Conservation (phyloP, 2,329 filamentous ascomycete genomes). For the Rutstroemia sp. region DNA sequence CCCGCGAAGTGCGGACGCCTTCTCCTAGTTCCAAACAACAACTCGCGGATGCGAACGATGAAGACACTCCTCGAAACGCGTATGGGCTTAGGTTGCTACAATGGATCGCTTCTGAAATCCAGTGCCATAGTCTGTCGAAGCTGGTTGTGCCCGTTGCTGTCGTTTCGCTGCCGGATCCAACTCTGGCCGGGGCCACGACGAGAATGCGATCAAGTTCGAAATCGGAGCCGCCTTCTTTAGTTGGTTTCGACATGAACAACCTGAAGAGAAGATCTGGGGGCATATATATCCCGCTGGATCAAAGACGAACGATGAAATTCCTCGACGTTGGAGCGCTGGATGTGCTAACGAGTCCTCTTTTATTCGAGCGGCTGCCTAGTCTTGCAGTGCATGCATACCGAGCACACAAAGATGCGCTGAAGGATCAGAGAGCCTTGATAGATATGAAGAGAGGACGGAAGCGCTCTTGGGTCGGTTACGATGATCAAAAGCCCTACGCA, state of each 20-base stretch:
- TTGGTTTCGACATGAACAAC: neutral
- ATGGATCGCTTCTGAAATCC: slow-evolving; percentile 40
- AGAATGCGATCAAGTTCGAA: slow-evolving; percentile 16
- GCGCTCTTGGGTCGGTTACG: slow-evolving; percentile 84
- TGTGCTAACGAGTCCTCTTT: slow-evolving; percentile 74
- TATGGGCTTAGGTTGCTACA: slow-evolving; percentile 41
- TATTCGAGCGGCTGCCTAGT: slow-evolving; percentile 63
- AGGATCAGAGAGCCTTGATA: slow-evolving; percentile 64
- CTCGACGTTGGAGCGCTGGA: slow-evolving; percentile 82
- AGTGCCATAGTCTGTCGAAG: slow-evolving; percentile 40
- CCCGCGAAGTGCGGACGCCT: slow-evolving; percentile 27
- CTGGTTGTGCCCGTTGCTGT: slow-evolving; percentile 42
- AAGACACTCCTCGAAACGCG: slow-evolving; percentile 35
- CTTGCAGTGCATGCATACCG: slow-evolving; percentile 80
- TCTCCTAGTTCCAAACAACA: slow-evolving; percentile 29
- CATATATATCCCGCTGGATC: slow-evolving; percentile 33
- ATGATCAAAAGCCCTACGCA: slow-evolving; percentile 78
- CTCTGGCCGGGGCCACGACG: slow-evolving; percentile 11
- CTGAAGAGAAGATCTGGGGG: slow-evolving; percentile 16
- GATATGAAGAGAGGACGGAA: slow-evolving; percentile 71
- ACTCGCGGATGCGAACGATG: slow-evolving; percentile 34
- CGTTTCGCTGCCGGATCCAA: slow-evolving; percentile 29
- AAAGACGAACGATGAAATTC: slow-evolving; percentile 58
- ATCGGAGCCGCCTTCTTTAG: slow-evolving; percentile 13
- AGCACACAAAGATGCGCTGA: slow-evolving; percentile 66